Conservation (phyloP, 2,329 filamentous ascomycete species). For the Fusarium decemcellulare region DNA sequence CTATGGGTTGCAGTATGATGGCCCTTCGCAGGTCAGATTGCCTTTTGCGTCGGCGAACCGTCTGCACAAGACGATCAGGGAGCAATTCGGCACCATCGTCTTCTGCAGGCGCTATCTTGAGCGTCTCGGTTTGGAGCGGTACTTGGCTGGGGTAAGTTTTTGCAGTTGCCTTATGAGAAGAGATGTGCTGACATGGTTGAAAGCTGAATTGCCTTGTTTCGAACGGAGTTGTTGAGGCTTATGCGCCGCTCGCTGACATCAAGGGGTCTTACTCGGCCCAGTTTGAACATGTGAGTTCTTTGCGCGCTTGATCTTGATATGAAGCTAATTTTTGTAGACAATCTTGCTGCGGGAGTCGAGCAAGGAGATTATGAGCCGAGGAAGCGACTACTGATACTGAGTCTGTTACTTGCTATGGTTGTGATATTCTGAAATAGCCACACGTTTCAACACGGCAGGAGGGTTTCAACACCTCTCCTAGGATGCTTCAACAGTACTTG, state of each 20-base stretch:
- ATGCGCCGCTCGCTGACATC: slow-evolving; percentile 69
- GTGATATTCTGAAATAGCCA: not conserved
- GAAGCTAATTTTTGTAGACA: slow-evolving; percentile 53
- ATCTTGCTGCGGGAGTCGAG: slow-evolving; percentile 59
- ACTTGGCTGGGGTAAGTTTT: slow-evolving; percentile 67
- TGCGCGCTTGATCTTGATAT: too few species aligned
- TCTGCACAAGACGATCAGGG: slow-evolving; percentile 70
- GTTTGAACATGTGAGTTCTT: slow-evolving; percentile 67
- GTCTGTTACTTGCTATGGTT: not conserved
- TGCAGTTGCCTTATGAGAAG: rapidly evolving
- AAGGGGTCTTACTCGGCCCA: slow-evolving; percentile 75
- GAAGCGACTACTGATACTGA: slow-evolving; percentile 62
- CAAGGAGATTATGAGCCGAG: slow-evolving; percentile 68
- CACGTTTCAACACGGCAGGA: slow-evolving; percentile 26
- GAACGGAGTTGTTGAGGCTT: slow-evolving; percentile 69
- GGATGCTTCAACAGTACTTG: slow-evolving; percentile 27
- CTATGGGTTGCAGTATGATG: slow-evolving; percentile 61
- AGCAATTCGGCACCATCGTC: slow-evolving; percentile 74
- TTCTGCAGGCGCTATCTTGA: slow-evolving; percentile 75
- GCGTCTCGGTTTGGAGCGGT: slow-evolving; percentile 71
- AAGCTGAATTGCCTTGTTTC: slow-evolving; percentile 71
- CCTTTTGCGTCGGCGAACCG: slow-evolving; percentile 68
- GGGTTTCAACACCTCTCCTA: slow-evolving; percentile 22
- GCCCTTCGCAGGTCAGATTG: slow-evolving; percentile 51
- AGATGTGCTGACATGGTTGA: slow-evolving; percentile 25